phyloP scores from a whole-genome alignment of 2,329 filamentous ascomycete genomes.

The Apiospora sp. region DNA sequence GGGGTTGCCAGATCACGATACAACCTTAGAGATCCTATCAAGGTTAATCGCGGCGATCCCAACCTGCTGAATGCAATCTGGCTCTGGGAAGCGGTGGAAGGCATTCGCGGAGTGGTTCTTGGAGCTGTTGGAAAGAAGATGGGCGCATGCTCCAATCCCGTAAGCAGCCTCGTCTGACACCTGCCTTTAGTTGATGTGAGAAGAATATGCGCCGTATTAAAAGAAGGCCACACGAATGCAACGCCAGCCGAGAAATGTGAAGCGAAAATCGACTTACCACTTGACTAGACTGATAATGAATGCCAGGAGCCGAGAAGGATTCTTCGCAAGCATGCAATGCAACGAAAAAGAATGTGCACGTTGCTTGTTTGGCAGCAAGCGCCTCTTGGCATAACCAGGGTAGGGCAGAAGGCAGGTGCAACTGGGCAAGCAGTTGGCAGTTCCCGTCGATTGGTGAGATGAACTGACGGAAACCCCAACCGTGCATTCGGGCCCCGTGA shows the following conservation, averaged over 20 bases:
- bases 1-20: not conserved
- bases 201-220: not conserved
- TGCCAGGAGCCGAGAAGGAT: not conserved
- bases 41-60: not conserved
- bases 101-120: not conserved
- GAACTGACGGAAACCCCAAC: constrained; percentile 6
- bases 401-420: not conserved
- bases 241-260: not conserved
- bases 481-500: constrained; percentile 13
- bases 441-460: not conserved
- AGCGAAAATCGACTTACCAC: not conserved
- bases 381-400: not conserved
- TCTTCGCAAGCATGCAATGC: not conserved
- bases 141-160: not conserved
- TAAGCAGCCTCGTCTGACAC: not conserved
- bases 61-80: not conserved
- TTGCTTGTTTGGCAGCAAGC: not conserved
- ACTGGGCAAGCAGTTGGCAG: not conserved
- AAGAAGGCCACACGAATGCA: not conserved
- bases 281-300: not conserved
- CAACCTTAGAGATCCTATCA: not conserved
- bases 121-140: not conserved
- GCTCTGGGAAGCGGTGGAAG: not conserved
- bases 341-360: not conserved
- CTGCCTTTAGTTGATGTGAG: not conserved